Percentiles rank a stretch among this genome's conserved stretches.
These are phyloP conservation scores for Onygenales sp. DNA, from an alignment of 2,329 filamentous ascomycete genomes.

Conservation along the genomic window DNA sequence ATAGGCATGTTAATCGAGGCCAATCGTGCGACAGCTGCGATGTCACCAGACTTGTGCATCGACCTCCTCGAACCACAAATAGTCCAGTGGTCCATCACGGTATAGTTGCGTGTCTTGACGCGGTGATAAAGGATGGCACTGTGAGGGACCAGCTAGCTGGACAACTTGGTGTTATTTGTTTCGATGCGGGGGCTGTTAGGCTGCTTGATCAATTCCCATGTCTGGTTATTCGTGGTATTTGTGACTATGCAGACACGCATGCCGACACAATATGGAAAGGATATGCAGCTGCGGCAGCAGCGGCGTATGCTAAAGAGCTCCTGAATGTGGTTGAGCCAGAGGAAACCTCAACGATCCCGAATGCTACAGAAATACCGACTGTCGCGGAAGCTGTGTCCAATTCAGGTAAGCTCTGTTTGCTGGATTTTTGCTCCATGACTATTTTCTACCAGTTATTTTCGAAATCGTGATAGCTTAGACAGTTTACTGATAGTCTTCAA, in stretches of 20 bases:
- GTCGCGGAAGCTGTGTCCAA: too few relatives aligned
- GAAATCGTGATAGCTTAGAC: too few relatives aligned
- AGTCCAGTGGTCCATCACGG: constrained; percentile 16
- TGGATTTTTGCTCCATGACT: too few relatives aligned
- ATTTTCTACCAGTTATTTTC: too few relatives aligned
- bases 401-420: too few relatives aligned
- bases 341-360: neutral
- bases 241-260: constrained; percentile 33
- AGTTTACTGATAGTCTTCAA: too few relatives aligned
- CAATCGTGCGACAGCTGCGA: neutral
- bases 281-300: constrained; percentile 25
- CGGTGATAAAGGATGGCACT: constrained; percentile 14
- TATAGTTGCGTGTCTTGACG: constrained; percentile 16
- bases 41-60: neutral
- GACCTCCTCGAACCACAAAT: neutral
- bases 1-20: constrained; percentile 6
- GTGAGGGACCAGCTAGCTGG: constrained; percentile 6
- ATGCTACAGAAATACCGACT: too few relatives aligned
- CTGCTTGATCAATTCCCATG: constrained; percentile 22
- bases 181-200: constrained; percentile 24
- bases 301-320: constrained; percentile 18
- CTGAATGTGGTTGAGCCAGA: neutral
- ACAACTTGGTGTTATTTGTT: constrained; percentile 14
- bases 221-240: constrained; percentile 33
- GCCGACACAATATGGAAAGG: constrained; percentile 29